Conservation (phyloP, 2,329 filamentous ascomycete genomes). For the Talaromyces atroroseus region DNA sequence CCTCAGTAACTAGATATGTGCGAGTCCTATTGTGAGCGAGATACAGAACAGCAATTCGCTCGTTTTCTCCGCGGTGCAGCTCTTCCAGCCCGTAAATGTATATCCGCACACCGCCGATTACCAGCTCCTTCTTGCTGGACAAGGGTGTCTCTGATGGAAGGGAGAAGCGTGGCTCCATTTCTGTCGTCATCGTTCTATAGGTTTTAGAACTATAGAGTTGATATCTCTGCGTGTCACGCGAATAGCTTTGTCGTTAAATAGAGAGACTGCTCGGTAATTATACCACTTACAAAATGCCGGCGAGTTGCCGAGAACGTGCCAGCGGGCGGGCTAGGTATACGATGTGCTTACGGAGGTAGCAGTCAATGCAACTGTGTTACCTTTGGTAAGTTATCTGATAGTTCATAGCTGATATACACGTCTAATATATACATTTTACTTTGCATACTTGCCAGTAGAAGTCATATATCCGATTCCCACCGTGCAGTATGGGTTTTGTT, state of each 20-base stretch:
- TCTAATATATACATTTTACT: neutral
- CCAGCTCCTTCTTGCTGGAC: constrained; percentile 1
- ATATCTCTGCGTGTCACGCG: neutral
- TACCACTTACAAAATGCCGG: neutral
- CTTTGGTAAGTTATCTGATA: neutral
- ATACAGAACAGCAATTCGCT: neutral
- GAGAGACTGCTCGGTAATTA: neutral
- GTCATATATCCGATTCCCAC: too few species aligned
- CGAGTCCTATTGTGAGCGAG: constrained; percentile 3
- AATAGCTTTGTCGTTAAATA: neutral
- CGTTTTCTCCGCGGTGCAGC: neutral
- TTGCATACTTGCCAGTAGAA: neutral
- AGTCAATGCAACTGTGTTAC: too few species aligned
- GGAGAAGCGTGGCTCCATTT: constrained; percentile 2
- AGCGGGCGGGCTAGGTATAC: neutral
- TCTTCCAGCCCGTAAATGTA: constrained; percentile 3
- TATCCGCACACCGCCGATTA: neutral
- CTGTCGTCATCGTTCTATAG: neutral
- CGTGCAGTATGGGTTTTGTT: too few species aligned
- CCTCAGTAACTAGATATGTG: neutral
- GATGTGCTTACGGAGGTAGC: too few species aligned
- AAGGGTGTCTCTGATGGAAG: neutral
- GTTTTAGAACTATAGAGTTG: neutral
- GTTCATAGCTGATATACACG: neutral
- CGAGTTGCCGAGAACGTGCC: neutral